Evolutionary conservation across 176 grass and related monocot species (phyloP), one percentile per base, ranked within the genome.

Genomic region (Ensete glaucum): DNA sequence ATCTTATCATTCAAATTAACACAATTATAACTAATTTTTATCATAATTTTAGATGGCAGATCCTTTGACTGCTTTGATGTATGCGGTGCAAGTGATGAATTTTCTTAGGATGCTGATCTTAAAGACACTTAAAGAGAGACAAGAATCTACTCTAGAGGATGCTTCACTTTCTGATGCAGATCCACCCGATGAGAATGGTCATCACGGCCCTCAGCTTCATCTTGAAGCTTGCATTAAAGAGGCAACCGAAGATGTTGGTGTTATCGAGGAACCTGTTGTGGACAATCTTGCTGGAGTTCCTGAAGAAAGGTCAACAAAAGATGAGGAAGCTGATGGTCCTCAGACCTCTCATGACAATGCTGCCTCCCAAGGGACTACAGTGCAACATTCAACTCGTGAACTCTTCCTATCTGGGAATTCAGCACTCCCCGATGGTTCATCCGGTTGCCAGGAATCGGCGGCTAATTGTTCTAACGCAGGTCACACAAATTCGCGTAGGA

Each of bases 31-130:
- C 13, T 78, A 29, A 43, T 43, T 43, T 78, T 19, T 8, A 19
- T 64, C 22, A 25, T 16, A 54, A 59, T 73, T 78, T 54, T 73
- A 96, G 89, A 89, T 96, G 92, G 84, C 80, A 52, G 92, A 96
- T 85, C 89, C 92, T 75, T 87, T 96, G 77, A 96, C 92, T 43
- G 92, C 89, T 79, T 56, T 91, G 52, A 91, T 96, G 92, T 89
- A 96, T 67, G 92, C 92, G 12, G 92, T 96, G 49, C 92, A 91
- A 91, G 89, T 91, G 82, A 96, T 91, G 92, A 91, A 91, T 67
- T 91, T 96, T 79, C 86, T 96, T 19, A 89, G 85, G 81, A 89
- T 87, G 89, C 67, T 96, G 11, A 91, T 96, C 64, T 77, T 89
- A 19, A 96, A 89, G 79, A 83, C 84, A n/a, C 85, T 96, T 23